Base-by-base conservation (phyloP, 768 basidiomycete species). In the Kwoniella newhampshirensis region DNA sequence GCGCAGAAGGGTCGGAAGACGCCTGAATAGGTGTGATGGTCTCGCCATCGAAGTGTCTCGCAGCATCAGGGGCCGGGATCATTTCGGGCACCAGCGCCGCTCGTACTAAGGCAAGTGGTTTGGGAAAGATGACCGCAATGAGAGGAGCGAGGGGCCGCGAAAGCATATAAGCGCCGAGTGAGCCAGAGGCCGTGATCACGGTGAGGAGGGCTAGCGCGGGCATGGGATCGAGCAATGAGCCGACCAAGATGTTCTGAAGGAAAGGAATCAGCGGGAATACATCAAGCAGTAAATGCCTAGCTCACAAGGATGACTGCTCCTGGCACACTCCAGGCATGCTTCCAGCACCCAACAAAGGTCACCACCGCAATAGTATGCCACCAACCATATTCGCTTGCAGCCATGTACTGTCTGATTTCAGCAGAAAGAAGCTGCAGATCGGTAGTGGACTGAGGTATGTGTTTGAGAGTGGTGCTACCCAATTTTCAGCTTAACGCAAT, bases 301-400 rank as follows among this genome's bases (percentile, higher is more conserved):
- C 73, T 59, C 41, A 74, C 70, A 36, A 92, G 86, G 46, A 94
- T 81, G 45, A 94, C 91, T 64, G 89, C 91, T 6, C 93, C 93
- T 8, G 93, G 93, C 56, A 97, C 84, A 58, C 89, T 92, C 93
- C 92, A 97, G 3, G 92, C 91, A 75, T 97, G 93, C 77, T 92
- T 96, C 91, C 91, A 97, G 26, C 91, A 79, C 3, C 89, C 89
- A 17, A 87, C 86, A 13, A 92, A 81, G 36, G 87, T 85, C 67
- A 97, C 81, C 47, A 92, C 90, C 23, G 81, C 84, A 40, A 93
- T 75, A 51, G 94, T 88, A 77, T 94, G 93, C 66, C 68, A 76
- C 69, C 70, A 76, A 2, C 75, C 73, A 20, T 45, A 15, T 35
- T 60, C 57, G 42, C 70, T 66, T n/a, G 63, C 61, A 3, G 55